phyloP scores from a whole-genome alignment of 495 filamentous ascomycete genomes.

The Trichoderma asperelloides region DNA sequence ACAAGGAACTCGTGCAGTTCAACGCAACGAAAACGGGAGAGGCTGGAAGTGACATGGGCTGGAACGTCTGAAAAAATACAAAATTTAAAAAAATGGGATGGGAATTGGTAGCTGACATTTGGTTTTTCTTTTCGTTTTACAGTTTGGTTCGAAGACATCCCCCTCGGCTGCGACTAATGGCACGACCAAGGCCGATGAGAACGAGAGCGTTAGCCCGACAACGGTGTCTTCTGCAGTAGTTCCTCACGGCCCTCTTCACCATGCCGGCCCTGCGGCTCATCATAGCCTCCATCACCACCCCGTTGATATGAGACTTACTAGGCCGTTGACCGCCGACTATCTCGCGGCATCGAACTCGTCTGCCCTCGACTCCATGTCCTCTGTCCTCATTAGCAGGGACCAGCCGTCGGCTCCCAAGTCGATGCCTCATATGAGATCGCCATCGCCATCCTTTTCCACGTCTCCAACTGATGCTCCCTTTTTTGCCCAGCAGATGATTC shows the following conservation, averaged over 20 bases:
- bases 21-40: neutral
- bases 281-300: neutral
- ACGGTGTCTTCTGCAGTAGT: neutral
- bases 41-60: neutral
- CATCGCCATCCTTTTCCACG: neutral
- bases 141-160: conserved; percentile 1
- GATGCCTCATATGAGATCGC: neutral
- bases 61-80: neutral
- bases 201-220: neutral
- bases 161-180: neutral
- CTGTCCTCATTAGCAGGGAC: neutral
- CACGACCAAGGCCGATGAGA: neutral
- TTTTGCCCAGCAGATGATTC: conserved; percentile 3
- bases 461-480: conserved; percentile 2
- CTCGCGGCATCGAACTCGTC: neutral
- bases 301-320: neutral
- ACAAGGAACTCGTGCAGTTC: neutral
- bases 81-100: neutral
- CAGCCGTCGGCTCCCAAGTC: conserved; percentile 4
- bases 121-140: neutral
- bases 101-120: neutral
- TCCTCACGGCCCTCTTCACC: neutral
- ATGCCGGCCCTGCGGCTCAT: neutral
- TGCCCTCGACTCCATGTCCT: neutral
- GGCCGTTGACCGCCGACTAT: neutral